A percentile compares a stretch with the other conserved stretches of the same genome.
Conservation (phyloP, 208 protist species). For the Kentomonas sorsogonicus region DNA sequence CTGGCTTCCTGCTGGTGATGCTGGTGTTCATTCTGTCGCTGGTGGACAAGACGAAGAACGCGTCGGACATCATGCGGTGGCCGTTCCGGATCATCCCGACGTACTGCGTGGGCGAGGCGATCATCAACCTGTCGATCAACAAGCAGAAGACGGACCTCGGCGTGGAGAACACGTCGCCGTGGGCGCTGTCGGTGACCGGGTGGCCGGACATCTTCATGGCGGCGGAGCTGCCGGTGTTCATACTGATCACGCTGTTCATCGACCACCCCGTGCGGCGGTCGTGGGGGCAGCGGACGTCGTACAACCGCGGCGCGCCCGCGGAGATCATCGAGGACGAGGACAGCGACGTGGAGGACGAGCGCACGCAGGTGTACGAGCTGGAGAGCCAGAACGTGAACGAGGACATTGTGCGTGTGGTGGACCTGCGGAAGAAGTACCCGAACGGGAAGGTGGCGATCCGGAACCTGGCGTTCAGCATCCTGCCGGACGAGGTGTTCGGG, state of each 20-base stretch:
- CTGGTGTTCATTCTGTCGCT: constrained; percentile 25
- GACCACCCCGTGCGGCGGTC: constrained; percentile 50
- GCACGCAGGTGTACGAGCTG: constrained; percentile 26
- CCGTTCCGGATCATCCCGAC: constrained; percentile 57
- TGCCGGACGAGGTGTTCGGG: constrained; percentile 74
- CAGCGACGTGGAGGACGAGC: constrained; percentile 33
- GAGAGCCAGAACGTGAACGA: constrained; percentile 11
- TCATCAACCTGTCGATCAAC: constrained; percentile 33
- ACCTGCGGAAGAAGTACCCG: constrained; percentile 58
- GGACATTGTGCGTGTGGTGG: constrained; percentile 47
- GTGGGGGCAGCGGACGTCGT: not conserved
- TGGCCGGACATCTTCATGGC: constrained; percentile 51
- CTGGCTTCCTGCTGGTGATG: constrained; percentile 52
- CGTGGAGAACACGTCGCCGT: constrained; percentile 14
- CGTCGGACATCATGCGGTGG: constrained; percentile 27
- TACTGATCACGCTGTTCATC: constrained; percentile 53
- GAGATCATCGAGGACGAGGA: constrained; percentile 36
- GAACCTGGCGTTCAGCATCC: constrained; percentile 63
- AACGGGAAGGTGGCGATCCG: constrained; percentile 67
- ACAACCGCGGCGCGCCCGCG: constrained; percentile 23
- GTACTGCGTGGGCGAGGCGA: constrained; percentile 62
- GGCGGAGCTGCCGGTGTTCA: constrained; percentile 40
- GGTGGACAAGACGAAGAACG: constrained; percentile 24
- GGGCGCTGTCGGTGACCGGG: constrained; percentile 28
- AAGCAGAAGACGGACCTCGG: constrained; percentile 19